phyloP scores from a whole-genome alignment of 2,329 filamentous ascomycete genomes.

The Clonostachys byssicola region DNA sequence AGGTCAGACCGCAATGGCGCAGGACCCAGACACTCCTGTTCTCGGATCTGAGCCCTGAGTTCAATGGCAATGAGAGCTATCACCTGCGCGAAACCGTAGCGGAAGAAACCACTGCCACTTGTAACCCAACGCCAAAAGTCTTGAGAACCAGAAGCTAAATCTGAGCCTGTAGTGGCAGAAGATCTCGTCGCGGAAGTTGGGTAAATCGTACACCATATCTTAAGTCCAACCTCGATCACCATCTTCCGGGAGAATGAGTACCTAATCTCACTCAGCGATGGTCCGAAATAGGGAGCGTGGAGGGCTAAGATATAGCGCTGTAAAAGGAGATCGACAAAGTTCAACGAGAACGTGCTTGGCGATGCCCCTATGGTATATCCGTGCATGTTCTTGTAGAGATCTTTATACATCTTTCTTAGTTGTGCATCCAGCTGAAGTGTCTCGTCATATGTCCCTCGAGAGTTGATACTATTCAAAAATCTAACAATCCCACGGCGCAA shows the following conservation, averaged over 20 bases:
- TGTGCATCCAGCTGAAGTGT: slow-evolving; percentile 36
- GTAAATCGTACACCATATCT: slow-evolving; percentile 34
- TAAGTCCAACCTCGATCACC: slow-evolving; percentile 40
- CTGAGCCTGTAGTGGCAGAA: slow-evolving; percentile 8
- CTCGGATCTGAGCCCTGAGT: slow-evolving; percentile 29
- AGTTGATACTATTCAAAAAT: slow-evolving; percentile 36
- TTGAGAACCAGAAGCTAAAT: background rate
- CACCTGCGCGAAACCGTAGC: slow-evolving; percentile 23
- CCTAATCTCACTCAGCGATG: slow-evolving; percentile 29
- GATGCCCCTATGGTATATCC: slow-evolving; percentile 9
- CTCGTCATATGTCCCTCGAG: slow-evolving; percentile 33
- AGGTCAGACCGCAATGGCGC: slow-evolving; percentile 32
- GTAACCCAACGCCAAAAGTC: slow-evolving; percentile 27
- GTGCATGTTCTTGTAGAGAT: slow-evolving; percentile 25
- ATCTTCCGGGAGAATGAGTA: slow-evolving; percentile 48
- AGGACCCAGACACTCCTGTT: slow-evolving; percentile 30
- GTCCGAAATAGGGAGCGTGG: slow-evolving; percentile 46
- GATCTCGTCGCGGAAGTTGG: slow-evolving; percentile 8
- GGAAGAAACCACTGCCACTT: slow-evolving; percentile 35
- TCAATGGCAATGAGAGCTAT: slow-evolving; percentile 32
- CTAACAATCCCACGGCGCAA: slow-evolving; percentile 33
- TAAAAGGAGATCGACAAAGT: slow-evolving; percentile 44
- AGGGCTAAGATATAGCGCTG: slow-evolving; percentile 50
- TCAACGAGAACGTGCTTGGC: slow-evolving; percentile 31
- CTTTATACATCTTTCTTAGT: slow-evolving; percentile 35